A percentile compares a stretch with the other conserved stretches of the same genome.
Conservation (phyloP, 257 asterid species). For the Solanum dulcamara region DNA sequence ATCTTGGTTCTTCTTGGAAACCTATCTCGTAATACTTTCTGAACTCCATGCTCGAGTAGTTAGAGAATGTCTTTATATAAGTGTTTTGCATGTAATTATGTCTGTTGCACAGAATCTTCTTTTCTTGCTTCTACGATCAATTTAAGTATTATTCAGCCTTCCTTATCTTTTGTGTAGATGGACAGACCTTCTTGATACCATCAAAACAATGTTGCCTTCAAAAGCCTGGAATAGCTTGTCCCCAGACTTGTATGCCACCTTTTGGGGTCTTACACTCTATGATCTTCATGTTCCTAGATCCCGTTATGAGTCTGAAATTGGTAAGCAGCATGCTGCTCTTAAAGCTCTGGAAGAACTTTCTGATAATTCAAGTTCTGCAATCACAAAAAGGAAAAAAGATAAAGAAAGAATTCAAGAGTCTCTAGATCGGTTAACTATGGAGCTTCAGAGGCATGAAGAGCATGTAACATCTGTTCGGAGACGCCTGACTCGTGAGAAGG, state of each 20-base stretch:
- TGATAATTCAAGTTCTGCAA: constrained; percentile 97
- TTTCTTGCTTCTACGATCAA: background rate
- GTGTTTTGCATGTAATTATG: background rate
- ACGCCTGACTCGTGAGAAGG: constrained; percentile 85
- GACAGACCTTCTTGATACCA: constrained; percentile 74
- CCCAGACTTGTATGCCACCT: constrained; percentile 91
- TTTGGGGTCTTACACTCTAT: constrained; percentile 97
- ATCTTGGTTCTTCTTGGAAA: constrained; percentile 65
- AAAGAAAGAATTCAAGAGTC: constrained; percentile 99
- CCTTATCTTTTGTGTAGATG: constrained; percentile 48
- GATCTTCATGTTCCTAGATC: constrained; percentile 92
- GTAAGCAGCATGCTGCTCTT: constrained; percentile 80
- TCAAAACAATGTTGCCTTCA: constrained; percentile 84
- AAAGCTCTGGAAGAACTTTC: constrained; percentile 93
- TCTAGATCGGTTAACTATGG: constrained; percentile 69
- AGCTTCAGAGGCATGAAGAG: constrained; percentile 91
- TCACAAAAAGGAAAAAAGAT: constrained; percentile 93
- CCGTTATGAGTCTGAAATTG: constrained; percentile 83
- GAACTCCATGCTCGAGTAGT: background rate
- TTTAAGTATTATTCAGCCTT: background rate
- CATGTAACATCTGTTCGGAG: constrained; percentile 91
- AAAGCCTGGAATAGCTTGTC: constrained; percentile 99
- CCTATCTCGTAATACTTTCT: constrained; percentile 44
- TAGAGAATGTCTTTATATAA: background rate
- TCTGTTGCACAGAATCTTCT: background rate